Evolutionary conservation across 73 alveolate species (phyloP).

Genomic region (Uronychia binucleata): DNA sequence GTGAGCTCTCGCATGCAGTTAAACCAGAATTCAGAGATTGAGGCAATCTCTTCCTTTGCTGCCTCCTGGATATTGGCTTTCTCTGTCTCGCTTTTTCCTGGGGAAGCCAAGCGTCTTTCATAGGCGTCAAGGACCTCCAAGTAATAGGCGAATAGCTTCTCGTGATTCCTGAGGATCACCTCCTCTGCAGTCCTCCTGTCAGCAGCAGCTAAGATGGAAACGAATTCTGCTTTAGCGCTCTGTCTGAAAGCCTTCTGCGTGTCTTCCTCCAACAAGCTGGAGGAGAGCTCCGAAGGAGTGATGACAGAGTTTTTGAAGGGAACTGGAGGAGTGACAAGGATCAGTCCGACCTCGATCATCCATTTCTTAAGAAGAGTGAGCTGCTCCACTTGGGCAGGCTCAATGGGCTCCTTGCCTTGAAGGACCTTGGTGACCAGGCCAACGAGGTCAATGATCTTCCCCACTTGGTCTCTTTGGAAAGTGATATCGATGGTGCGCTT

Average conservation of each 20-base stretch:
- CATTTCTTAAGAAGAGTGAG: not conserved
- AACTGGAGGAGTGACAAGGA: not conserved
- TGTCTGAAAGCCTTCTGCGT: not conserved
- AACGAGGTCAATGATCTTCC: not conserved
- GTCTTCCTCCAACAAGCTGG: not conserved
- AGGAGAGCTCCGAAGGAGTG: not conserved
- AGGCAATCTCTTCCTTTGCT: not conserved
- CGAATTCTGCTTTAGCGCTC: not conserved
- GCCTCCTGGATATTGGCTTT: not conserved
- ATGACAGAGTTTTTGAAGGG: slow-evolving; percentile 1
- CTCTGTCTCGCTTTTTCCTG: not conserved
- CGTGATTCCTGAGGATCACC: not conserved
- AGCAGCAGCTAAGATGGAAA: slow-evolving; percentile 15
- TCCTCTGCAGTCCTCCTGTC: not conserved
- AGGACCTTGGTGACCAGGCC: not conserved
- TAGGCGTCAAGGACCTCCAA: not conserved
- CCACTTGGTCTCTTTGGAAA: not conserved
- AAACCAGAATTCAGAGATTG: not conserved
- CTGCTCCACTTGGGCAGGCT: not conserved
- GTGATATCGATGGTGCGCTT: not conserved
- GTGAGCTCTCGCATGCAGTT: not conserved
- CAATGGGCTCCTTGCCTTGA: not conserved
- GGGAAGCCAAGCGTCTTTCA: not conserved
- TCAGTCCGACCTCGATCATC: not conserved
- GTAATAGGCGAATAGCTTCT: not conserved